Evolutionary conservation across 208 protist genomes (phyloP).

Genomic region (Leishmania guyanensis): DNA sequence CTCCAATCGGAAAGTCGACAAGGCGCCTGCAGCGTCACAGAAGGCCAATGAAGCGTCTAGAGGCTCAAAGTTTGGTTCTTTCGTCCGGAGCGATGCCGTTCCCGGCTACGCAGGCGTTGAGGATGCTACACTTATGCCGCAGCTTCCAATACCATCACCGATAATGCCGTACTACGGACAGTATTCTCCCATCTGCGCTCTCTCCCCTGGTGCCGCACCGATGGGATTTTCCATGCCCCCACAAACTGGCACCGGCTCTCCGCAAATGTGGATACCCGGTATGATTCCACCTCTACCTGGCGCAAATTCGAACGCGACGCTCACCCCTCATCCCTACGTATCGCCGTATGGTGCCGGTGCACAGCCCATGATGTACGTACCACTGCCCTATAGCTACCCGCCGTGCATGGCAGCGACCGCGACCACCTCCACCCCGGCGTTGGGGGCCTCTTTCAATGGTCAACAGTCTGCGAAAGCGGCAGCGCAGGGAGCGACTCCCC

Average conservation of each 20-base stretch:
- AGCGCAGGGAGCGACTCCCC: conserved; percentile 15
- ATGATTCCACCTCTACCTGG: conserved; percentile 20
- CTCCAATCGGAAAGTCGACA: conserved; percentile 14
- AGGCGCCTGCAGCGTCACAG: conserved; percentile 8
- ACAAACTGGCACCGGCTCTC: conserved; percentile 1
- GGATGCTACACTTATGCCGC: conserved; percentile 1
- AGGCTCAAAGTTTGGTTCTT: conserved; percentile 11
- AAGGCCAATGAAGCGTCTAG: conserved; percentile 6
- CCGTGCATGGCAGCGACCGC: conserved; percentile 35
- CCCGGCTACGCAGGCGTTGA: conserved; percentile 15
- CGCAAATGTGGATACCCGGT: conserved; percentile 35
- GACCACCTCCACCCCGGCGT: conserved; percentile 12
- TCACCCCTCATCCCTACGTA: conserved; percentile 18
- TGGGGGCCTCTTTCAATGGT: conserved; percentile 5
- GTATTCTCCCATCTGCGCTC: conserved; percentile 31
- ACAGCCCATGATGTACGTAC: conserved; percentile 40
- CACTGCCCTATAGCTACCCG: conserved; percentile 32
- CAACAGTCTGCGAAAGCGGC: conserved; percentile 20
- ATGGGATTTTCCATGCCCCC: conserved; percentile 26
- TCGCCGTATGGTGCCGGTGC: conserved; percentile 21
- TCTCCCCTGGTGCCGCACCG: conserved; percentile 15
- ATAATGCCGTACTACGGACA: conserved; percentile 32
- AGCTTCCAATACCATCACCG: conserved; percentile 19
- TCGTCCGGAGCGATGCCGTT: neutral
- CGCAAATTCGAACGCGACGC: conserved; percentile 4